These are phyloP conservation scores for Megacollybia marginata DNA, from an alignment of 768 basidiomycete species.

Conservation along the genomic window DNA sequence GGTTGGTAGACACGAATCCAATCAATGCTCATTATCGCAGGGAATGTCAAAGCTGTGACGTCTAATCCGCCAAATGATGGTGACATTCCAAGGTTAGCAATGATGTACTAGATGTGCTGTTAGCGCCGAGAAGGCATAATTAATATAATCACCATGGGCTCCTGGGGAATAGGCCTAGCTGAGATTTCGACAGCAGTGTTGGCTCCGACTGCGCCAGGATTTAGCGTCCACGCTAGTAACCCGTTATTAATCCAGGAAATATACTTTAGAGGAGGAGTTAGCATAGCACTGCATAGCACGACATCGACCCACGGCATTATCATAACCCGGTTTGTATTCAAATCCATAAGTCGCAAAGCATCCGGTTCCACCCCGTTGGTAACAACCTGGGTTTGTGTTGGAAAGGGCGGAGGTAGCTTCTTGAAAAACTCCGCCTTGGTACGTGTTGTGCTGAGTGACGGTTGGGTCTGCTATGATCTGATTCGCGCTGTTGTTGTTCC, in stretches of 20 bases:
- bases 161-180: constrained; percentile 54
- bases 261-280: constrained; percentile 32
- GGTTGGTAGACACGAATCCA: constrained; percentile 68
- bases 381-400: constrained; percentile 3
- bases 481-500: constrained; percentile 27
- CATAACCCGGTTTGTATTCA: constrained; percentile 1
- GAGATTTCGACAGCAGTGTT: constrained; percentile 48
- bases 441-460: constrained; percentile 31
- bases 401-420: constrained; percentile 27
- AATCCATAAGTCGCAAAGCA: constrained; percentile 12
- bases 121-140: not conserved
- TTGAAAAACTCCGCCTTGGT: constrained; percentile 18
- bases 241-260: constrained; percentile 64
- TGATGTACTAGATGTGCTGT: constrained; percentile 42
- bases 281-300: not conserved
- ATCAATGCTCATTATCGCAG: constrained; percentile 45
- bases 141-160: constrained; percentile 52
- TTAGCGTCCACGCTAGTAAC: constrained; percentile 50
- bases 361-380: constrained; percentile 6
- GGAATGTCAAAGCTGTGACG: constrained; percentile 41
- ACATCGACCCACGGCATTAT: constrained; percentile 16
- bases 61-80: constrained; percentile 53
- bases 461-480: constrained; percentile 27
- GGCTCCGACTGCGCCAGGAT: constrained; percentile 37
- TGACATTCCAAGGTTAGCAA: constrained; percentile 65